These are phyloP conservation scores for Brassica carinata DNA, from an alignment of 345 rosid genomes.

Conservation along the genomic window DNA sequence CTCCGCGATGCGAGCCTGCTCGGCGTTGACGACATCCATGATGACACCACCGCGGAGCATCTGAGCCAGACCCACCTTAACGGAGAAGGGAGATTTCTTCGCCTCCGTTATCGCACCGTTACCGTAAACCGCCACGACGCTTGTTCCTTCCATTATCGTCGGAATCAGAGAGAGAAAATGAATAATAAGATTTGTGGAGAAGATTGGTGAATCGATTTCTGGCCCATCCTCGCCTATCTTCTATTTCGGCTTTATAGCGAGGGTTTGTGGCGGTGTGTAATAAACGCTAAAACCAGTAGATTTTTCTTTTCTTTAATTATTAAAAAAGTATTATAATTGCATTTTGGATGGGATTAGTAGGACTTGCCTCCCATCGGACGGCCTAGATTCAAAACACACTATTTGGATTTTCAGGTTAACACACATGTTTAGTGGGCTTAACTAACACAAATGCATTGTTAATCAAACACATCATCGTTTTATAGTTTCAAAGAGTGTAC, in stretches of 20 bases:
- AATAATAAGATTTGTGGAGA: neutral
- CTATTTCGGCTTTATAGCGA: slow-evolving; percentile 32
- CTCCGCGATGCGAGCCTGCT: slow-evolving; percentile 77
- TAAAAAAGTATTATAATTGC: neutral
- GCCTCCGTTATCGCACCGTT: slow-evolving; percentile 72
- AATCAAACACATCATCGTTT: neutral
- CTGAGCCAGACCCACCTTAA: slow-evolving; percentile 81
- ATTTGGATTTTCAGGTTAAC: slow-evolving; percentile 20
- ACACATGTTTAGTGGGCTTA: slow-evolving; percentile 13
- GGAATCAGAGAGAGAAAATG: neutral
- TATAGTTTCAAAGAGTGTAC: neutral
- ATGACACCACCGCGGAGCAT: slow-evolving; percentile 88
- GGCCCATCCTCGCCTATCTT: slow-evolving; percentile 41
- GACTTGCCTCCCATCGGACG: slow-evolving; percentile 17
- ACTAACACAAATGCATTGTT: neutral
- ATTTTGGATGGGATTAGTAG: neutral
- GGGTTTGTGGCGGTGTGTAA: slow-evolving; percentile 36
- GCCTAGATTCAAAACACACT: slow-evolving; percentile 8
- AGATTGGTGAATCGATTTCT: slow-evolving; percentile 31
- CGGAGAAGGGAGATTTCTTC: slow-evolving; percentile 73
- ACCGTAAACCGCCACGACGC: slow-evolving; percentile 77
- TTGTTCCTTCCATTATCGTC: slow-evolving; percentile 64
- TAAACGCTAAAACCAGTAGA: neutral
- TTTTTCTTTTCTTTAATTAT: neutral
- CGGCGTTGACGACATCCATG: slow-evolving; percentile 78